Evolutionary conservation across 345 rosid genomes (phyloP).

Genomic region (Gossypium thurberi): DNA sequence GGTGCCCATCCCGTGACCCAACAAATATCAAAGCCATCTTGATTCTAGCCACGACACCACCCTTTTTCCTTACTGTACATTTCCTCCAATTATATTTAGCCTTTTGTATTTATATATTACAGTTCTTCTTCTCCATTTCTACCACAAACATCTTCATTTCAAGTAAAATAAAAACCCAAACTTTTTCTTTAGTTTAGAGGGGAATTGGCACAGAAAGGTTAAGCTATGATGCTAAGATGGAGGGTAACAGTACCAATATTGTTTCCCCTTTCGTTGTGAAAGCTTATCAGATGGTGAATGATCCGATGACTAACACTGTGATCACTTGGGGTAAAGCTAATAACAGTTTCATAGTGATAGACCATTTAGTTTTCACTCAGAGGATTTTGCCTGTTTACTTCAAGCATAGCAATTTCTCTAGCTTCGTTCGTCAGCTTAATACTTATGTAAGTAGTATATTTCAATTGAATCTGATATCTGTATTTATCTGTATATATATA

Average conservation of each 20-base stretch:
- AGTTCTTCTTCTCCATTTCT: not conserved
- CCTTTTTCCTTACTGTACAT: slow-evolving; percentile 8
- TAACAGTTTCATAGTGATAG: slow-evolving; percentile 84
- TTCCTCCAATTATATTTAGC: not conserved
- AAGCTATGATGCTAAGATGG: slow-evolving; percentile 20
- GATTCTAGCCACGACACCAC: slow-evolving; percentile 29
- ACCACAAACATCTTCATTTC: not conserved
- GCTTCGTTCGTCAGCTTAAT: slow-evolving; percentile 92
- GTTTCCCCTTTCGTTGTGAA: slow-evolving; percentile 77
- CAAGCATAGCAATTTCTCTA: slow-evolving; percentile 96
- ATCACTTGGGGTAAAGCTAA: slow-evolving; percentile 76
- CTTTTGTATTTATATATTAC: slow-evolving; percentile 9
- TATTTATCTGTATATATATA: no score
- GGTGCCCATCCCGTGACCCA: slow-evolving; percentile 42
- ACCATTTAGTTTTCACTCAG: slow-evolving; percentile 75
- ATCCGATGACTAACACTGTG: slow-evolving; percentile 63
- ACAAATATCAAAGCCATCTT: slow-evolving; percentile 26
- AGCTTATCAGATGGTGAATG: slow-evolving; percentile 91
- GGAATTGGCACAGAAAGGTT: not conserved
- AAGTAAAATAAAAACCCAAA: not conserved
- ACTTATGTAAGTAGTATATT: slow-evolving; percentile 53
- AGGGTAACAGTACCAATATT: slow-evolving; percentile 15
- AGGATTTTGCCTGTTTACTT: slow-evolving; percentile 74
- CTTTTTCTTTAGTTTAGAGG: no score
- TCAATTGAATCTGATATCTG: no score